Percentiles rank a stretch among this genome's conserved stretches.
phyloP scores from a whole-genome alignment of 176 grass and related monocot genomes.

The Guadua angustifolia region DNA sequence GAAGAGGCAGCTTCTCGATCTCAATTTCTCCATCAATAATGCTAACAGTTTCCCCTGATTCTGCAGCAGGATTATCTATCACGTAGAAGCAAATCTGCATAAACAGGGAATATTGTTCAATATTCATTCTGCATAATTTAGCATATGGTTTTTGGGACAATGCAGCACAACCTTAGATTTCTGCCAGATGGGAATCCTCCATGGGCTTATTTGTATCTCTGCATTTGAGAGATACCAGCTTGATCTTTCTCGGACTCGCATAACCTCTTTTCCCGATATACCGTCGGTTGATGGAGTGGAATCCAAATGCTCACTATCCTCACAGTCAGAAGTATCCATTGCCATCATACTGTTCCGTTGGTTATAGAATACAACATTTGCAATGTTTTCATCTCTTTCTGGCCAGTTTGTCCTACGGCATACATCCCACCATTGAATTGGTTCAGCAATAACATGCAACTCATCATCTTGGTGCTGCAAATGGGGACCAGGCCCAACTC shows the following conservation, averaged over 20 bases:
- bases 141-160: conserved; percentile 31
- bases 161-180: conserved; percentile 83
- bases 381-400: conserved; percentile 81
- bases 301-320: conserved; percentile 62
- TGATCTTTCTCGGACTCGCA: conserved; percentile 61
- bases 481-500: conserved; percentile 55
- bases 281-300: conserved; percentile 59
- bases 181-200: conserved; percentile 94
- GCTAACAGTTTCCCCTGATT: conserved; percentile 43
- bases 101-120: conserved; percentile 41
- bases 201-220: conserved; percentile 84
- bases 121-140: conserved; percentile 32
- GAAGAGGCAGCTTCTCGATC: conserved; percentile 75
- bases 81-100: conserved; percentile 91
- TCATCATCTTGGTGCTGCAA: conserved; percentile 90
- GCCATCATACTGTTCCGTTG: conserved; percentile 58
- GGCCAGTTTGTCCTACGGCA: conserved; percentile 95
- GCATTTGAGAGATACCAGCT: conserved; percentile 97
- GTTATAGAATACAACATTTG: conserved; percentile 57
- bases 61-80: conserved; percentile 60
- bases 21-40: conserved; percentile 76
- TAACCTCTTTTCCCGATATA: conserved; percentile 55
- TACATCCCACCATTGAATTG: conserved; percentile 99
- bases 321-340: conserved; percentile 66
- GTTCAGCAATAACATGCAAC: conserved; percentile 85